These are phyloP conservation scores for Echinochloa phyllopogon DNA, from an alignment of 176 grass and related monocot genomes.

Conservation along the genomic window DNA sequence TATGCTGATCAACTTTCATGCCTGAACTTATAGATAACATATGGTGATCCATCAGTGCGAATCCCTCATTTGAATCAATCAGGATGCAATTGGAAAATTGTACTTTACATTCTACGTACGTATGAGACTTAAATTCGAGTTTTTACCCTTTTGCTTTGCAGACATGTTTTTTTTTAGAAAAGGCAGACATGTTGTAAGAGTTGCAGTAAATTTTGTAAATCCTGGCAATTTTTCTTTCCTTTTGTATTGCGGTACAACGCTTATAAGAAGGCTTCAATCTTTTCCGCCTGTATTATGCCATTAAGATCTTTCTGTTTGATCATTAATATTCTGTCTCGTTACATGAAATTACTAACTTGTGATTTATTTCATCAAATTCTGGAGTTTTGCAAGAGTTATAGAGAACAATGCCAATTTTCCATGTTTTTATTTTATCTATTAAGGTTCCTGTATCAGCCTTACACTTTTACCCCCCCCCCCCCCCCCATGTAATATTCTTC, in stretches of 20 bases:
- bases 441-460: neutral
- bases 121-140: constrained; percentile 9
- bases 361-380: constrained; percentile 2
- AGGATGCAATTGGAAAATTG: constrained; percentile 81
- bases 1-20: constrained; percentile 30
- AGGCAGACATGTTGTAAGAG: constrained; percentile 18
- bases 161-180: too few species aligned
- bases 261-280: constrained; percentile 2
- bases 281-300: neutral
- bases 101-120: constrained; percentile 87
- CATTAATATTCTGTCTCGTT: neutral
- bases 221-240: neutral
- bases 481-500: constrained; percentile 3
- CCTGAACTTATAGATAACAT: constrained; percentile 83
- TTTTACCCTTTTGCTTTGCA: constrained; percentile 14
- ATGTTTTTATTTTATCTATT: neutral
- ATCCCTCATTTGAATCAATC: constrained; percentile 81
- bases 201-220: neutral
- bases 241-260: neutral
- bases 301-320: neutral
- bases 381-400: neutral
- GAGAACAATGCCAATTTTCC: neutral
- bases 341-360: constrained; percentile 9
- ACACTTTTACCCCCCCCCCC: neutral
- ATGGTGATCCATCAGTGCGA: constrained; percentile 89